Percentiles rank a stretch among this genome's conserved stretches.
Conservation (phyloP, 768 basidiomycete species). For the Phlebiopsis gigantea region DNA sequence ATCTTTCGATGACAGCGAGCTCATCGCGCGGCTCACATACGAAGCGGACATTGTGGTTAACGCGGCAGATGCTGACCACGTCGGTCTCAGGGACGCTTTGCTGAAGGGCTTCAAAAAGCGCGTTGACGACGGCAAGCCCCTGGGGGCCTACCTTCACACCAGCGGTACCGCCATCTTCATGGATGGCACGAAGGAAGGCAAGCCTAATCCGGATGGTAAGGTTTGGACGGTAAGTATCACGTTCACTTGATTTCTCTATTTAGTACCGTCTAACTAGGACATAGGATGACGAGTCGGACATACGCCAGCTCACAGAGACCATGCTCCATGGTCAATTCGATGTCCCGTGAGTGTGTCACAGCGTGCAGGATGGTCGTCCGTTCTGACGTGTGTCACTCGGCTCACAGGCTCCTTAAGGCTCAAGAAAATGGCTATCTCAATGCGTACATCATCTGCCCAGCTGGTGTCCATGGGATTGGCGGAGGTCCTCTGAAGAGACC, state of each 20-base stretch:
- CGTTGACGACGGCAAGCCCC: not conserved
- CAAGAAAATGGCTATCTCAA: not conserved
- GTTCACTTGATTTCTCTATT: not conserved
- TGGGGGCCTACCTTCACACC: not conserved
- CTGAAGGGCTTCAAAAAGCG: not conserved
- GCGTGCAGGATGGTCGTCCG: not conserved
- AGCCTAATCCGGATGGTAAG: not conserved
- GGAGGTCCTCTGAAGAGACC: not conserved
- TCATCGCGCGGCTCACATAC: not conserved
- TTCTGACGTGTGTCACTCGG: not conserved
- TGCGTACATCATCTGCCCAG: not conserved
- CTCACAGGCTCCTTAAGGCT: not conserved
- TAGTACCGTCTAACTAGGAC: not conserved
- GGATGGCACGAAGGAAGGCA: not conserved
- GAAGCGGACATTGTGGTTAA: not conserved
- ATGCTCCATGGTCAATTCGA: not conserved
- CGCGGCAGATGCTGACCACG: not conserved
- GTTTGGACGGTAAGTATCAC: not conserved
- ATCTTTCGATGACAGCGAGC: not conserved
- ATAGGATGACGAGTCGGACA: not conserved
- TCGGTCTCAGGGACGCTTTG: not conserved
- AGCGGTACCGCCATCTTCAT: not conserved
- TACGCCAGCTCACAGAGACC: not conserved
- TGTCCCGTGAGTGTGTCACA: not conserved
- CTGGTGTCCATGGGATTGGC: not conserved